A percentile compares a stretch with the other conserved stretches of the same genome.
Evolutionary conservation across 2,329 filamentous ascomycete genomes (phyloP).

Genomic region (Talaromyces sp.): DNA sequence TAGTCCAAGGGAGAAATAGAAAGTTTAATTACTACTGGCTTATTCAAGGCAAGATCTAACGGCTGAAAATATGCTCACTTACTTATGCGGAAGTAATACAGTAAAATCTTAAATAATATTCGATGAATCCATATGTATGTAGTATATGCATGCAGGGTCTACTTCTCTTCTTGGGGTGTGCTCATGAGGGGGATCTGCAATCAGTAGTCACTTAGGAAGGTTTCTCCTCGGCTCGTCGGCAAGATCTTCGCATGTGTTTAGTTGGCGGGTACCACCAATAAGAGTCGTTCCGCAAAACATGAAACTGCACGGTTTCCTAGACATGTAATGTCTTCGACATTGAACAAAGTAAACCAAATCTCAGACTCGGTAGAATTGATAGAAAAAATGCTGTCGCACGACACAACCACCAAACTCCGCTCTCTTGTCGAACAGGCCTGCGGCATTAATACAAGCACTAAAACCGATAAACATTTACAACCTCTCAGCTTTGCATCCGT

Average conservation of each 20-base stretch:
- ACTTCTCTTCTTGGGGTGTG: neutral
- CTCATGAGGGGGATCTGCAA: neutral
- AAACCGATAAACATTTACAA: neutral
- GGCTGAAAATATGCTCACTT: too few relatives aligned
- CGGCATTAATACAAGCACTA: neutral
- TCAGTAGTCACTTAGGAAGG: neutral
- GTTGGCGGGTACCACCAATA: neutral
- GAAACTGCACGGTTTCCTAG: too few relatives aligned
- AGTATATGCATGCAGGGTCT: neutral
- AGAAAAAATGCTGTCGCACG: neutral
- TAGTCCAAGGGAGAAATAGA: too few relatives aligned
- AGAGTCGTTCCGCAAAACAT: neutral
- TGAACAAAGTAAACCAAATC: neutral
- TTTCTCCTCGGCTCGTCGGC: neutral
- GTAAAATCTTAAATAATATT: too few relatives aligned
- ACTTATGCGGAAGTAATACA: too few relatives aligned
- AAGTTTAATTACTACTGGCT: neutral
- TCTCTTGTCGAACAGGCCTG: neutral
- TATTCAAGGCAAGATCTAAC: too few relatives aligned
- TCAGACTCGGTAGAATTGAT: neutral
- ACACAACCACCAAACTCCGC: neutral
- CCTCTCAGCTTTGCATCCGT: neutral
- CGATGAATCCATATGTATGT: too few relatives aligned
- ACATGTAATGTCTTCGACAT: too few relatives aligned
- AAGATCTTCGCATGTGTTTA: neutral